Conservation (phyloP, 176 grass and related monocot species). For the barley (Hordeum vulgare) region DNA sequence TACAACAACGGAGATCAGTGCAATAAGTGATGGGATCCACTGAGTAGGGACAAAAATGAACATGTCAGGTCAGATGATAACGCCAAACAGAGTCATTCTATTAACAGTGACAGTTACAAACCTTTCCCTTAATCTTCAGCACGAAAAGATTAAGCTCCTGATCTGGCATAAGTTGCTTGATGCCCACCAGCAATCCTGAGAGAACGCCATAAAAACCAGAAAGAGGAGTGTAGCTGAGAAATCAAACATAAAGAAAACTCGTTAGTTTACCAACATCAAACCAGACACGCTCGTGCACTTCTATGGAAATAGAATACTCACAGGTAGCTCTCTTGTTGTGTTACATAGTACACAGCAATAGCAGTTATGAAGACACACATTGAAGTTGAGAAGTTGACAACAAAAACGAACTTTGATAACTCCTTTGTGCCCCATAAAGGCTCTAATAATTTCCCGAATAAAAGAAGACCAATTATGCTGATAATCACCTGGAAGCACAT, state of each 20-base stretch:
- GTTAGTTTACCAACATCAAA: neutral
- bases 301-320: constrained; percentile 46
- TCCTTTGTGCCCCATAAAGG: constrained; percentile 92
- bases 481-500: constrained; percentile 53
- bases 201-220: constrained; percentile 96
- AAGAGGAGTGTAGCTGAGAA: constrained; percentile 80
- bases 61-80: neutral
- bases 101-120: constrained; percentile 21
- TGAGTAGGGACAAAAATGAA: constrained; percentile 22
- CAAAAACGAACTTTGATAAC: constrained; percentile 88
- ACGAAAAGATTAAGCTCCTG: constrained; percentile 70
- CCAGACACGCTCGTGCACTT: neutral
- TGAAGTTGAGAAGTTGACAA: constrained; percentile 87
- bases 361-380: constrained; percentile 73
- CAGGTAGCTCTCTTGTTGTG: constrained; percentile 81
- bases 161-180: constrained; percentile 95
- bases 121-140: constrained; percentile 92
- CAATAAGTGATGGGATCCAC: constrained; percentile 83
- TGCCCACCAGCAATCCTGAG: constrained; percentile 82
- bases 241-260: constrained; percentile 8
- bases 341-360: constrained; percentile 78
- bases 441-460: constrained; percentile 83
- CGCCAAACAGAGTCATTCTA: constrained; percentile 1
- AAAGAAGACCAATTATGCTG: constrained; percentile 82
- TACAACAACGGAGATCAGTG: constrained; percentile 49